phyloP scores from a whole-genome alignment of 2,329 filamentous ascomycete genomes.

The Cladosporium velox region DNA sequence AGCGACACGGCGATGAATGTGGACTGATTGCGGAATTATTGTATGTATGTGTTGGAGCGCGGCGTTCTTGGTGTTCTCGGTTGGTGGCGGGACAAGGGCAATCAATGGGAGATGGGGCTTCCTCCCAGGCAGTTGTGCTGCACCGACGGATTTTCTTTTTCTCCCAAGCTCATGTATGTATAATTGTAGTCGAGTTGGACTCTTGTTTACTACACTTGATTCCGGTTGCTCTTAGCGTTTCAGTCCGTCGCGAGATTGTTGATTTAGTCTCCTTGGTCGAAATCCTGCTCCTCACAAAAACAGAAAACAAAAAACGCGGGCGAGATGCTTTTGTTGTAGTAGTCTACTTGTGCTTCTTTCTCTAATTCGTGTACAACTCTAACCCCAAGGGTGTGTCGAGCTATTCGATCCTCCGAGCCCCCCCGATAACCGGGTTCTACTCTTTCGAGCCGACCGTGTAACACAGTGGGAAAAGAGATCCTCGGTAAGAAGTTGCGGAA shows the following conservation, averaged over 20 bases:
- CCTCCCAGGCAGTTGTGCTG: not conserved
- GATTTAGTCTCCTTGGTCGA: not conserved
- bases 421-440: not conserved
- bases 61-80: slow-evolving; percentile 3
- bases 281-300: not conserved
- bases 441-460: not conserved
- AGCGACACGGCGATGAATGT: slow-evolving; percentile 13
- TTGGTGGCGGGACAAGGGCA: not conserved
- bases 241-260: not conserved
- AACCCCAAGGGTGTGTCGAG: not conserved
- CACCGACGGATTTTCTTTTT: not conserved
- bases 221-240: not conserved
- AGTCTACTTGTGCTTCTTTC: not conserved
- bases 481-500: not conserved
- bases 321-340: not conserved
- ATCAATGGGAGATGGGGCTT: not conserved
- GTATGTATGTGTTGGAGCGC: slow-evolving; percentile 12
- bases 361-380: not conserved
- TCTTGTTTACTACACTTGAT: not conserved
- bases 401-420: not conserved
- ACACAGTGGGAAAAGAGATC: no score
- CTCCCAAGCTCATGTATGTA: not conserved
- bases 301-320: not conserved
- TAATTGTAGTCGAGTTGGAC: not conserved
- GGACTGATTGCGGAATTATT: slow-evolving; percentile 1